phyloP scores from a whole-genome alignment of 2,329 filamentous ascomycete genomes.

The Pyrenophora seminiperda region DNA sequence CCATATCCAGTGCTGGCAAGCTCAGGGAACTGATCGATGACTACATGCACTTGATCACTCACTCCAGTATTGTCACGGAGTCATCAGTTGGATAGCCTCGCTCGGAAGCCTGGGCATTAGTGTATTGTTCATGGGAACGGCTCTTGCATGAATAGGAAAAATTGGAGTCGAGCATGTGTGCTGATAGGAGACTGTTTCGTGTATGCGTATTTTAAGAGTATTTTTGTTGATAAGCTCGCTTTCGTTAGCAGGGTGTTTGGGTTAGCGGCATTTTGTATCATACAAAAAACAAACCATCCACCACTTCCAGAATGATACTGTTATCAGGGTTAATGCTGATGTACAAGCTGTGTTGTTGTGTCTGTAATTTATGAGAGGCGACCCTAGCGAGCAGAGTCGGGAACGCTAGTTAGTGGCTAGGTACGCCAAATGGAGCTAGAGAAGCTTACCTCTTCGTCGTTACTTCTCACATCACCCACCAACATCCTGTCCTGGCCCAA shows the following conservation, averaged over 20 bases:
- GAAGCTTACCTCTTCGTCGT: too few relatives aligned
- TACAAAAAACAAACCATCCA: slow-evolving; percentile 3
- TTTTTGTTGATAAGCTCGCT: slow-evolving; percentile 11
- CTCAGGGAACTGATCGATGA: not conserved
- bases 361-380: too few relatives aligned
- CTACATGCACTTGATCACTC: slow-evolving; percentile 7
- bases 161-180: slow-evolving; percentile 8
- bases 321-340: not conserved
- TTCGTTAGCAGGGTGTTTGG: slow-evolving; percentile 19
- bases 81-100: slow-evolving; percentile 6
- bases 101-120: not conserved
- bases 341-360: too few relatives aligned
- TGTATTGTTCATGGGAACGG: not conserved
- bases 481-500: too few relatives aligned
- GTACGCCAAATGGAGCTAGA: too few relatives aligned
- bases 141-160: not conserved
- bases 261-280: slow-evolving; percentile 19
- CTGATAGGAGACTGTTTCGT: slow-evolving; percentile 13
- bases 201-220: slow-evolving; percentile 15
- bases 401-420: too few relatives aligned
- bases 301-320: not conserved
- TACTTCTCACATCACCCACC: too few relatives aligned
- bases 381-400: too few relatives aligned
- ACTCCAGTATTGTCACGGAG: not conserved
- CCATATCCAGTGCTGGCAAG: not conserved